Percentiles rank a stretch among this genome's conserved stretches.
These are phyloP conservation scores for Salvia miltiorrhiza DNA, from an alignment of 257 asterid genomes.

Conservation along the genomic window DNA sequence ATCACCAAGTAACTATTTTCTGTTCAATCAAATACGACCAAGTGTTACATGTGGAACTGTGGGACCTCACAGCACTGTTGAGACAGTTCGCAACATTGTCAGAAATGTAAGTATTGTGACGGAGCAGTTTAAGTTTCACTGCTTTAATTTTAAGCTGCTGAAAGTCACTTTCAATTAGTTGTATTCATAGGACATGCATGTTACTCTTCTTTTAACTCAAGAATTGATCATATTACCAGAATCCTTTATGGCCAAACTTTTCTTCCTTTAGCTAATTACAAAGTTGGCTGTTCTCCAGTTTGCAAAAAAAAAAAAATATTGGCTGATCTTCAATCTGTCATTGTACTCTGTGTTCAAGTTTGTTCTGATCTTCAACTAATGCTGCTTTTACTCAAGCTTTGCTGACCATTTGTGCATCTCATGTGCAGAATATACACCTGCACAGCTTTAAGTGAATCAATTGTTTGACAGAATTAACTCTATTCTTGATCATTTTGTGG, in stretches of 20 bases:
- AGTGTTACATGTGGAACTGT: slow-evolving; percentile 89
- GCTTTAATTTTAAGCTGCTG: background rate
- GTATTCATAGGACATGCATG: background rate
- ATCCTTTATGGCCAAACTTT: background rate
- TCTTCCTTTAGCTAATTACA: slow-evolving; percentile 4
- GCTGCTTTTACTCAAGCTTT: background rate
- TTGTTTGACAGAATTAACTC: background rate
- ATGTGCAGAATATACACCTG: background rate
- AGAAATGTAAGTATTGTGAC: slow-evolving; percentile 47
- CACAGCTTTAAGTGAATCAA: background rate
- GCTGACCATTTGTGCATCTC: background rate
- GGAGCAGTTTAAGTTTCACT: background rate
- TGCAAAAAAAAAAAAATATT: too few species aligned
- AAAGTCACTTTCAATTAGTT: background rate
- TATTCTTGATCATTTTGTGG: background rate
- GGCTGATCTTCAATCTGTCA: background rate
- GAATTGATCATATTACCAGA: background rate
- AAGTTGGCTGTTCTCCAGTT: too few species aligned
- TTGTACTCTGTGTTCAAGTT: background rate
- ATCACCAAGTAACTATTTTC: slow-evolving; percentile 81
- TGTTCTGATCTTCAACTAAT: background rate
- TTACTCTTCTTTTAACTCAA: background rate
- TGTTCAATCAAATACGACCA: slow-evolving; percentile 78
- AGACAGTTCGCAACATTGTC: slow-evolving; percentile 74
- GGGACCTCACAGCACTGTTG: slow-evolving; percentile 82